These are phyloP conservation scores for Dactylellina haptotyla DNA, from an alignment of 2,329 filamentous ascomycete genomes.

Conservation along the genomic window DNA sequence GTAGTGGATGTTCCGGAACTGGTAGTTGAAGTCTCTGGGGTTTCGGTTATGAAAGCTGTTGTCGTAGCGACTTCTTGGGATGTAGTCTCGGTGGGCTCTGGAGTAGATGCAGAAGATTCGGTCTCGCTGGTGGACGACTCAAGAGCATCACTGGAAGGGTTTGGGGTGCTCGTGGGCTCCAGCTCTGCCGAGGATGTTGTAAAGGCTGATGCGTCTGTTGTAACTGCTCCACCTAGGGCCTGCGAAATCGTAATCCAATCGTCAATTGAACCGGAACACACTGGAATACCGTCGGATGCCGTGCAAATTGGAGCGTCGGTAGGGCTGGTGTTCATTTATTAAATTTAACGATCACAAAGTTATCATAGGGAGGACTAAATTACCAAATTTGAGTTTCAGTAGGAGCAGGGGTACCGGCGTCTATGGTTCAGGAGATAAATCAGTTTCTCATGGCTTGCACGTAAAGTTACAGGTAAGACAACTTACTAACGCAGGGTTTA, in stretches of 20 bases:
- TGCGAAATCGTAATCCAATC: constrained; percentile 45
- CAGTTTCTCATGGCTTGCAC: background rate
- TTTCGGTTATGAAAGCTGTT: background rate
- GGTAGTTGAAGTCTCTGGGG: background rate
- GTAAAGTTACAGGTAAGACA: background rate
- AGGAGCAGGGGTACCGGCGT: constrained; percentile 38
- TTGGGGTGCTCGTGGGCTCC: constrained; percentile 4
- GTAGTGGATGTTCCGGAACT: background rate
- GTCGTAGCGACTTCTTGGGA: background rate
- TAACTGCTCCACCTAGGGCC: constrained; percentile 5
- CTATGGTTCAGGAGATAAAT: constrained; percentile 7
- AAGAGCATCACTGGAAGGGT: background rate
- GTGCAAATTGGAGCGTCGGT: constrained; percentile 49
- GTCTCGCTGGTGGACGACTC: background rate
- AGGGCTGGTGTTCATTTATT: constrained; percentile 10
- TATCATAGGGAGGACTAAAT: background rate
- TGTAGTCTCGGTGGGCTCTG: constrained; percentile 1
- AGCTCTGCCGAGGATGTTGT: background rate
- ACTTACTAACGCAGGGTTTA: constrained; percentile 46
- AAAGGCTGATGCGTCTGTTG: background rate
- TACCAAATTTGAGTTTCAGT: constrained; percentile 46
- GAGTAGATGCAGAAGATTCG: constrained; percentile 6
- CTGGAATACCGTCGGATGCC: constrained; percentile 29
- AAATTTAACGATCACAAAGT: background rate
- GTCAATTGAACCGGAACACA: constrained; percentile 32